Conservation (phyloP, 768 basidiomycete genomes). For the Tylopilus cervinicoccineus region DNA sequence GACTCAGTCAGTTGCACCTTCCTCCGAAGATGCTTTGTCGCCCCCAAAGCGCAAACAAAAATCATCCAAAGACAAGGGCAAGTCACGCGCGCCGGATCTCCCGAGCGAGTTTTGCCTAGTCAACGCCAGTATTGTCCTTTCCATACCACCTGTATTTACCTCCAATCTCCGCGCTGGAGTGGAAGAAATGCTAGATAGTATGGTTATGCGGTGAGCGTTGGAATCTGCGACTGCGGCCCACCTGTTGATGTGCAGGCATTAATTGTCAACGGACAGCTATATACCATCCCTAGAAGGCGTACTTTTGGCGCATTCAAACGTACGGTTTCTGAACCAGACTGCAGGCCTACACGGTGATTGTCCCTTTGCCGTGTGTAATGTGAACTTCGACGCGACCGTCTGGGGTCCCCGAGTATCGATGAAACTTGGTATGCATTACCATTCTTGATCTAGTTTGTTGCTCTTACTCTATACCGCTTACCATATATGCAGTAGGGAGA, state of each 20-base stretch:
- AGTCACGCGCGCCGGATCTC: constrained; percentile 30
- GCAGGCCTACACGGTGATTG: constrained; percentile 77
- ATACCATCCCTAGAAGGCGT: constrained; percentile 85
- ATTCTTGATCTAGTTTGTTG: not conserved
- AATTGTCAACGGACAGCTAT: constrained; percentile 52
- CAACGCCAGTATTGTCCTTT: constrained; percentile 62
- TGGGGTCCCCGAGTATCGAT: constrained; percentile 87
- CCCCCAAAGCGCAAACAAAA: constrained; percentile 21
- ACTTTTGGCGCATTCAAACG: constrained; percentile 79
- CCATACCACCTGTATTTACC: constrained; percentile 80
- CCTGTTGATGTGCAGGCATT: not conserved
- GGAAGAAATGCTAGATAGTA: constrained; percentile 87
- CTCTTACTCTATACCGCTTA: not conserved
- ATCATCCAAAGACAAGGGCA: constrained; percentile 34
- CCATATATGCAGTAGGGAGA: constrained; percentile 60
- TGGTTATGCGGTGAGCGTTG: constrained; percentile 83
- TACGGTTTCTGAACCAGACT: constrained; percentile 58
- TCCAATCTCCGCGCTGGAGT: constrained; percentile 68
- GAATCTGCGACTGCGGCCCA: constrained; percentile 1
- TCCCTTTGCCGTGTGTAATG: constrained; percentile 73
- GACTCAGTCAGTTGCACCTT: not conserved
- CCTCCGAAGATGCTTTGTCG: constrained; percentile 7
- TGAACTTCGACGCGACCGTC: constrained; percentile 78
- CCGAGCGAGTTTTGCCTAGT: constrained; percentile 57
- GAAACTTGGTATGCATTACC: constrained; percentile 57